phyloP scores from a whole-genome alignment of 139 green algal species.

The Pleodorina starrii region DNA sequence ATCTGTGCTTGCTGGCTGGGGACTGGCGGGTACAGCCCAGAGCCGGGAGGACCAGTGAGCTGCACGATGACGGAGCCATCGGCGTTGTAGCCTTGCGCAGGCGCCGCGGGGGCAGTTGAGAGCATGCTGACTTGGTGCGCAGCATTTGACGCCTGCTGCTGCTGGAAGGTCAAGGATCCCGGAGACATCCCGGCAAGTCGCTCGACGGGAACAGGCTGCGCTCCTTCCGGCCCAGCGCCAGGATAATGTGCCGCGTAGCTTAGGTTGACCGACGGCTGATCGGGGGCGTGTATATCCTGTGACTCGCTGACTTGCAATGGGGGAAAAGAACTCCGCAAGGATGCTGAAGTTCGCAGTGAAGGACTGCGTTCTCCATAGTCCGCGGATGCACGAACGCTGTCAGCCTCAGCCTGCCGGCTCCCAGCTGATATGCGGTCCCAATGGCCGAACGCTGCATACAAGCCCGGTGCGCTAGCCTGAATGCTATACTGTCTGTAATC shows the following conservation, averaged over 20 bases:
- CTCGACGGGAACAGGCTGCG: background rate
- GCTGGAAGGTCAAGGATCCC: background rate
- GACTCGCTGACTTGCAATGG: background rate
- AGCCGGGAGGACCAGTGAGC: background rate
- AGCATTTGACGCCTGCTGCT: background rate
- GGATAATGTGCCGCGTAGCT: background rate
- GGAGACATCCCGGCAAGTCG: background rate
- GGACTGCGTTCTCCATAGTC: background rate
- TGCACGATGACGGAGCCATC: background rate
- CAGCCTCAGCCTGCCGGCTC: background rate
- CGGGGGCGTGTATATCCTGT: background rate
- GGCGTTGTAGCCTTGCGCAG: background rate
- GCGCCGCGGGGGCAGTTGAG: background rate
- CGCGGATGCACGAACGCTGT: slow-evolving; percentile 7
- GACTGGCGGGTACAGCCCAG: background rate
- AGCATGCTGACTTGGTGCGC: background rate
- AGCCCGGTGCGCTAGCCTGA: slow-evolving; percentile 14
- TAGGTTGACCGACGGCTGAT: background rate
- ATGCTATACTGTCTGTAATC: slow-evolving; percentile 35
- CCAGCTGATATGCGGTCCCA: background rate
- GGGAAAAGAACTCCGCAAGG: slow-evolving; percentile 16
- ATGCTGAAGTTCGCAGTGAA: slow-evolving; percentile 15
- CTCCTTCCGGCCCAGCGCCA: background rate
- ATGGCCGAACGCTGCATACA: slow-evolving; percentile 31
- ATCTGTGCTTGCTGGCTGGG: background rate